Base-by-base conservation (phyloP, 192 early-diverging fungal genomes). In the Haplosporangium gracile region DNA sequence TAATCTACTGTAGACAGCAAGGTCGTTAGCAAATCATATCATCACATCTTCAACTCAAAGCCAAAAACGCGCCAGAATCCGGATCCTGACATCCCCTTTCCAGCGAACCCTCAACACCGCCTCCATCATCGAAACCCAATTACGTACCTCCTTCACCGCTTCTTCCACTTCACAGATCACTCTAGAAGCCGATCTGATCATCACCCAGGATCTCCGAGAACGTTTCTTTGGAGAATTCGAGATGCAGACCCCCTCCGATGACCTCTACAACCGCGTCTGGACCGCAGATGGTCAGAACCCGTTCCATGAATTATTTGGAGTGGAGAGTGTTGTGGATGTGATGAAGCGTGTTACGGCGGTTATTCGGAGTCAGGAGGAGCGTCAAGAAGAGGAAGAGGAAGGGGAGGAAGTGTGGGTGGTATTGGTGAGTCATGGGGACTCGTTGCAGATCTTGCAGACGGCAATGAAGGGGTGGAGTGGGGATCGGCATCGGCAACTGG, bases 151-250 rank as follows among this genome's bases (percentile, higher is more conserved):
- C 42, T 45, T 75, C 20, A 36, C 6, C 55, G 1, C 55, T 9
- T 24, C 18, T 16, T 26, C 26, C 20, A 60, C 22, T 5, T 1
- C 70, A 24, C 20, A 10, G 10, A 42, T 71, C 1, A 13, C 70
- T 9, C 39, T 71, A 22, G 38, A 71, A 24, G 7, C 5, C 22
- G 36, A 5, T 76, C 88, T 65, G 82, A 74, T 24, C 55, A 75
- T 65, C 13, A 77, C 75, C 22, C 63, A 75, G 4, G 77, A 78
- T 16, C 90, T 94, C n/a, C 82, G 91, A 29, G 93, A 94, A 68
- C 84, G 93, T 18, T 89, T 82, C 55, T 94, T 91, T 85, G 93
- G 93, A 16, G 81, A 90, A 11, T 91, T 90, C 72, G 93, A 94
- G 53, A 89, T 92, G 83, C 68, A 78, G 36, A 86, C 72, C 2